A percentile compares a stretch with the other conserved stretches of the same genome.
phyloP scores from a whole-genome alignment of 257 asterid genomes.

The Scutellaria barbata region DNA sequence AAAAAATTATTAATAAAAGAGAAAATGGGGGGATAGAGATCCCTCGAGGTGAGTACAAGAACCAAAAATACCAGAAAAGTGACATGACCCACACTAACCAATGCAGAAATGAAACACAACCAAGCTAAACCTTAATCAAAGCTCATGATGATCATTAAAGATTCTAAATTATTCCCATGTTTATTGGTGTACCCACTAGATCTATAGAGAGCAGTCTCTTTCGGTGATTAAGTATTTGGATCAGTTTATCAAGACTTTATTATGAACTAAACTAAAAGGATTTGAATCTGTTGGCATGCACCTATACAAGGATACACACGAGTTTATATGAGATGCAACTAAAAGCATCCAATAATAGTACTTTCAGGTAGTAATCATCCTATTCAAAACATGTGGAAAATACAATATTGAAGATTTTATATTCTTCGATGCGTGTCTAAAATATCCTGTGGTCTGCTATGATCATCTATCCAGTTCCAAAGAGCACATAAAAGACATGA shows the following conservation, averaged over 20 bases:
- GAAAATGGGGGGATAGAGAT: too few species aligned
- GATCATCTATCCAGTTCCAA: conserved; percentile 26
- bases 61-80: too few species aligned
- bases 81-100: too few species aligned
- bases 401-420: not conserved
- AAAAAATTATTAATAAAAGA: too few species aligned
- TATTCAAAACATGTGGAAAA: not conserved
- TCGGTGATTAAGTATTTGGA: not conserved
- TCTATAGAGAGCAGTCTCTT: conserved; percentile 18
- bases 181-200: conserved; percentile 1
- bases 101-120: too few species aligned
- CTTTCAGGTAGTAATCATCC: not conserved
- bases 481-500: conserved; percentile 28
- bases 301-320: conserved; percentile 12
- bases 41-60: too few species aligned
- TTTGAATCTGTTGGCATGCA: not conserved
- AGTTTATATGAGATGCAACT: conserved; percentile 27
- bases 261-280: conserved; percentile 3
- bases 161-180: conserved; percentile 10
- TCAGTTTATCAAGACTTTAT: conserved; percentile 14
- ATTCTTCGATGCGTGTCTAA: conserved; percentile 3
- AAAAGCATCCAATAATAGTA: not conserved
- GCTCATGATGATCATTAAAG: not conserved
- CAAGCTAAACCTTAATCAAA: not conserved
- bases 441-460: conserved; percentile 6